phyloP scores from a whole-genome alignment of 2,329 filamentous ascomycete genomes.

The Leptographium procerum region DNA sequence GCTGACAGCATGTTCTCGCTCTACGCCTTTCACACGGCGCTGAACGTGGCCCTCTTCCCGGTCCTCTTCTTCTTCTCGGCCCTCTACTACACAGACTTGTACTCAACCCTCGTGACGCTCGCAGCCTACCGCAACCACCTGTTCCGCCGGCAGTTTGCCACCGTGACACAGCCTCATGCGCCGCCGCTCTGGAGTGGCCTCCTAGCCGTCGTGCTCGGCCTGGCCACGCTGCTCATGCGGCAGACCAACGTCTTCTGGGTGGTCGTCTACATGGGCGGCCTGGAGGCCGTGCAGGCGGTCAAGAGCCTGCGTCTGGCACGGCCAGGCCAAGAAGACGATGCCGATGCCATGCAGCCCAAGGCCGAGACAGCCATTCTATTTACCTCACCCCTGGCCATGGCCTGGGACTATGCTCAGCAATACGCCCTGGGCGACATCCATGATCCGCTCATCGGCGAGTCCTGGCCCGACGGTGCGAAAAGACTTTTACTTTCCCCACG shows the following conservation, averaged over 20 bases:
- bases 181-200: constrained; percentile 29
- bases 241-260: constrained; percentile 99
- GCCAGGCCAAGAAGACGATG: neutral
- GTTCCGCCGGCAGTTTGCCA: constrained; percentile 18
- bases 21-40: constrained; percentile 46
- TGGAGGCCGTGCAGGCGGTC: constrained; percentile 42
- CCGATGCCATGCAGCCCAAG: too few species aligned
- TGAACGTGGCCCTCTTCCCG: constrained; percentile 79
- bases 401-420: constrained; percentile 27
- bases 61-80: constrained; percentile 92
- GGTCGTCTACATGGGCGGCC: constrained; percentile 59
- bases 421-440: constrained; percentile 43
- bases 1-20: constrained; percentile 22
- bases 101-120: constrained; percentile 67
- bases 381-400: constrained; percentile 21
- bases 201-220: constrained; percentile 41
- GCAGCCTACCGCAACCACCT: constrained; percentile 52
- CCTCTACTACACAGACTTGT: constrained; percentile 88
- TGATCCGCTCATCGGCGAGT: constrained; percentile 36
- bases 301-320: constrained; percentile 15
- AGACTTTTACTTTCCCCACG: too few species aligned
- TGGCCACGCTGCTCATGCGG: constrained; percentile 62
- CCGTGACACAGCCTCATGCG: neutral
- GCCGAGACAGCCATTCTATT: constrained; percentile 17
- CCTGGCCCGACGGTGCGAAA: constrained; percentile 43